These are phyloP conservation scores for Trichoderma sp. DNA, from an alignment of 2,329 filamentous ascomycete species.

Conservation along the genomic window DNA sequence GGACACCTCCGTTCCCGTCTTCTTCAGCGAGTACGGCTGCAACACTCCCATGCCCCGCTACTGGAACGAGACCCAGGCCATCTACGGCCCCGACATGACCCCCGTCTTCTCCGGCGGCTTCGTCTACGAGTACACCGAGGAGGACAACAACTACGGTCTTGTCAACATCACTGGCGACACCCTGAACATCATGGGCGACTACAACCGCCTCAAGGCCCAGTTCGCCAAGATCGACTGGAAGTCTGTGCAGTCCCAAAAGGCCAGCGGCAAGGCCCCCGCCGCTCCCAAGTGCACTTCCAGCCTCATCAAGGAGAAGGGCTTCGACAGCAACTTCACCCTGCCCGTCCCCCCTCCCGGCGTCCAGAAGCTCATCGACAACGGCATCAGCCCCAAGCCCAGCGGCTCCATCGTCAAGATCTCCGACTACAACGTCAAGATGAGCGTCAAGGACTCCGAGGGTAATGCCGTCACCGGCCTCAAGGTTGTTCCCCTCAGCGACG, in stretches of 20 bases:
- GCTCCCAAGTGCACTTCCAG: conserved; percentile 66
- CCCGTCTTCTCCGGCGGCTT: conserved; percentile 72
- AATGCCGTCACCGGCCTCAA: conserved; percentile 50
- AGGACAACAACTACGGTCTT: conserved; percentile 67
- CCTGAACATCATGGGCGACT: conserved; percentile 65
- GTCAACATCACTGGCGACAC: conserved; percentile 64
- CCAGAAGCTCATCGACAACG: conserved; percentile 73
- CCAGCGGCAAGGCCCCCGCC: conserved; percentile 52
- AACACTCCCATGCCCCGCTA: conserved; percentile 71
- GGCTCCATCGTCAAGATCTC: conserved; percentile 72
- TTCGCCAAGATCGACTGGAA: conserved; percentile 75
- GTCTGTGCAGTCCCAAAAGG: conserved; percentile 65
- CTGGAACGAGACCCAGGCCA: conserved; percentile 74
- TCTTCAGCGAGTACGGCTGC: conserved; percentile 84
- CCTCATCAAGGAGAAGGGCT: conserved; percentile 69
- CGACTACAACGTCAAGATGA: conserved; percentile 60
- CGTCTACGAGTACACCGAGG: conserved; percentile 80
- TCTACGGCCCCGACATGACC: conserved; percentile 74
- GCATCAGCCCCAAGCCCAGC: conserved; percentile 65
- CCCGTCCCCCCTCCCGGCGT: conserved; percentile 70
- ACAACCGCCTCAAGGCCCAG: conserved; percentile 73
- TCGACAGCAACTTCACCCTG: conserved; percentile 79
- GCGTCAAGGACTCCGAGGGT: conserved; percentile 48
- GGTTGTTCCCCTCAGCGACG: conserved; percentile 51
- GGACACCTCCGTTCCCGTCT: conserved; percentile 70